Evolutionary conservation across 2,329 filamentous ascomycete species (phyloP), one percentile per base, ranked within the genome.

Genomic region (Fusarium coicis): DNA sequence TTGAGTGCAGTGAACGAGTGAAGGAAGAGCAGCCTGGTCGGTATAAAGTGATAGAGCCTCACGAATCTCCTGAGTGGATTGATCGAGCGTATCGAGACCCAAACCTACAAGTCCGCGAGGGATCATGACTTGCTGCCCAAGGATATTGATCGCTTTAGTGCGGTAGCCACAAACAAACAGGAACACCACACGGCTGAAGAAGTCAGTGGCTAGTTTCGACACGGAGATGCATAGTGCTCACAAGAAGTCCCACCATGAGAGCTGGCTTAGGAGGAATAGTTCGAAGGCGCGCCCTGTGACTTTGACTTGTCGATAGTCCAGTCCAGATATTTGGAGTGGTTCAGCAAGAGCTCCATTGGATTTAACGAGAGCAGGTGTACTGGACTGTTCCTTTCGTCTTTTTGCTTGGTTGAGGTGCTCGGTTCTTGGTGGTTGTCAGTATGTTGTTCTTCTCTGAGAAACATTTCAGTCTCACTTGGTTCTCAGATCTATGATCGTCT

Each of bases 1-100:
- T 77, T 97, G 94, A 2, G 94, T 96, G 81, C 95, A 97, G 81
- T 97, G 94, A 5, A 96, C 83, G 12, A 97, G 79, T 2, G 91
- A 81, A 0, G 94, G 94, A 71, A 91, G 90, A 21, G 85, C 85
- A 1, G 80, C 74, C 5, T 68, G 30, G 12, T 62, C 59, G 10
- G 79, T 72, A 57, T 81, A 83, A 2, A 82, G 64, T 14, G 70
- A 73, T 40, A 84, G 71, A 11, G 77, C 76, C 55, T 80, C 68
- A 30, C 85, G 85, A 23, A 94, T 87, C 77, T 93, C 92, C 2
- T 82, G 80, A 0, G 87, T 89, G 58, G 91, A 94, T 61, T 90
- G 86, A 73, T 93, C 90, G 8, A 97, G 81, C 2, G 91, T 93
- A 76, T 93, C 90, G 26, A 88, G 85, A 1, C 89, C 93, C 5